Conservation (phyloP, 148 eudicot species). For the Vaccinium corymbosum region DNA sequence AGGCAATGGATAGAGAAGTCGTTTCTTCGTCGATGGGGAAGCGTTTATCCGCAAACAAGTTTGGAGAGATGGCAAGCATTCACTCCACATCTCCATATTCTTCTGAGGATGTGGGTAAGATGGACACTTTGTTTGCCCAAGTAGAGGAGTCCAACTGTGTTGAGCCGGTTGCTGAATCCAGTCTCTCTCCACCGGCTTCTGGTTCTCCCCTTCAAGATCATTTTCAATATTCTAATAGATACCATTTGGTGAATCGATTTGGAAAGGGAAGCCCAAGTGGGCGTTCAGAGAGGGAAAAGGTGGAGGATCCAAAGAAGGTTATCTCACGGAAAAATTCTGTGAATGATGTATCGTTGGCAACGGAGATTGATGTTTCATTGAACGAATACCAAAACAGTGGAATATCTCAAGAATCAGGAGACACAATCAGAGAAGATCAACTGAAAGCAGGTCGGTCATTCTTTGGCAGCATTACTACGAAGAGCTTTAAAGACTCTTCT, state of each 20-base stretch:
- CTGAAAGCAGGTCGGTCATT: slow-evolving; percentile 52
- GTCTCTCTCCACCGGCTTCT: slow-evolving; percentile 41
- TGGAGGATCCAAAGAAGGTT: slow-evolving; percentile 28
- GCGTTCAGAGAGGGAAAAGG: slow-evolving; percentile 47
- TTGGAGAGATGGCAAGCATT: slow-evolving; percentile 41
- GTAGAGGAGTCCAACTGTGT: slow-evolving; percentile 27
- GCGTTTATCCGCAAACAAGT: slow-evolving; percentile 43
- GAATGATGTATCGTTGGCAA: slow-evolving; percentile 59
- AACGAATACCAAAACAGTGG: slow-evolving; percentile 54
- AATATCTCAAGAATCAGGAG: slow-evolving; percentile 54
- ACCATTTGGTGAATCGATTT: slow-evolving; percentile 39
- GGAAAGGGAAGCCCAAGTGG: slow-evolving; percentile 70
- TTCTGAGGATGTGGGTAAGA: slow-evolving; percentile 58
- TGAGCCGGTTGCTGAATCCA: slow-evolving; percentile 33
- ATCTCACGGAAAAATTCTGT: slow-evolving; percentile 42
- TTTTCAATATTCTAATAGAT: slow-evolving; percentile 61
- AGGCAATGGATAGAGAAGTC: slow-evolving; percentile 61
- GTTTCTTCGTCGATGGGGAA: slow-evolving; percentile 35
- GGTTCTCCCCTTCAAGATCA: slow-evolving; percentile 73
- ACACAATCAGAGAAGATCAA: slow-evolving; percentile 48
- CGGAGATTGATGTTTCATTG: slow-evolving; percentile 71
- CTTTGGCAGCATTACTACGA: slow-evolving; percentile 62
- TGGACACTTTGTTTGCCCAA: slow-evolving; percentile 29
- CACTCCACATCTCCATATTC: slow-evolving; percentile 48
- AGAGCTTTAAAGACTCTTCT: slow-evolving; percentile 57